Evolutionary conservation across 2,329 filamentous ascomycete species (phyloP).

Genomic region (Verticillium dahliae): DNA sequence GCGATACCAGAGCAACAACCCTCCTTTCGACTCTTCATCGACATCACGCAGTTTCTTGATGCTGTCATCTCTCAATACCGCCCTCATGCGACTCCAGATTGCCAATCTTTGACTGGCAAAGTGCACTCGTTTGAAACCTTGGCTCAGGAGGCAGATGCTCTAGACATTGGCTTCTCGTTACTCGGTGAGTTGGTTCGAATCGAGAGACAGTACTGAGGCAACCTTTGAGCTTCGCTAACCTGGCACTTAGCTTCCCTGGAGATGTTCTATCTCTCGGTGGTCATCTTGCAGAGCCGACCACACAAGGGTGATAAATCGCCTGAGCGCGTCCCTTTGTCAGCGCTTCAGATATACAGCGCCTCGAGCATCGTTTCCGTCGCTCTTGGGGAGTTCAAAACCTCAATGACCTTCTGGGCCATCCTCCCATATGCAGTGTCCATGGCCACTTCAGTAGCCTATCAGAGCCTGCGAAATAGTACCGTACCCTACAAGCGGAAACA

Average conservation of each 20-base stretch:
- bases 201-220: background rate
- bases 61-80: slow-evolving; percentile 15
- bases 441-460: slow-evolving; percentile 15
- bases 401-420: slow-evolving; percentile 15
- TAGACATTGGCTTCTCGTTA: background rate
- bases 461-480: slow-evolving; percentile 14
- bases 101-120: slow-evolving; percentile 4
- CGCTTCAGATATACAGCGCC: slow-evolving; percentile 14
- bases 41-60: slow-evolving; percentile 14
- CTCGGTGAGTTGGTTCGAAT: slow-evolving; percentile 8
- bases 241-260: slow-evolving; percentile 12
- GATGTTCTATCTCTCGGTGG: slow-evolving; percentile 15
- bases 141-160: slow-evolving; percentile 3
- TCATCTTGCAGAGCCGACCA: slow-evolving; percentile 13
- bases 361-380: slow-evolving; percentile 13
- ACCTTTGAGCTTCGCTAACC: background rate
- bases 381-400: slow-evolving; percentile 11
- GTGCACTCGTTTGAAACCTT: slow-evolving; percentile 11
- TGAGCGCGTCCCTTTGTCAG: slow-evolving; percentile 7
- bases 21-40: slow-evolving; percentile 16
- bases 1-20: slow-evolving; percentile 13
- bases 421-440: slow-evolving; percentile 16
- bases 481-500: slow-evolving; percentile 12
- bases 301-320: slow-evolving; percentile 5
- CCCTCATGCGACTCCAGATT: slow-evolving; percentile 7